Conservation (phyloP, 495 filamentous ascomycete species). For the Xeromyces bisporus region DNA sequence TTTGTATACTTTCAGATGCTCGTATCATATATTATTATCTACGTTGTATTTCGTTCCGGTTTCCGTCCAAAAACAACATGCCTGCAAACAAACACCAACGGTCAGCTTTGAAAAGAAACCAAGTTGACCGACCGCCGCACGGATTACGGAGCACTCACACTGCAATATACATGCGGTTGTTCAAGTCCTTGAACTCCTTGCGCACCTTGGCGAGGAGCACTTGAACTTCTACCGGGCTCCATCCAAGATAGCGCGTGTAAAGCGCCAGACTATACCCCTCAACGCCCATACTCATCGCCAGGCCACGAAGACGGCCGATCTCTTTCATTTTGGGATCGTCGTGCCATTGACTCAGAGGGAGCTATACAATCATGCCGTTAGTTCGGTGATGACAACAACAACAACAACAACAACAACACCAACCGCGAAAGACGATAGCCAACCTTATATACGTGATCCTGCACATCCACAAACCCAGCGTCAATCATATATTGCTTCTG, state of each 20-base stretch:
- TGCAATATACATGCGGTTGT: constrained; percentile 4
- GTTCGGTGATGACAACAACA: too few species aligned
- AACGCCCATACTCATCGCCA: constrained; percentile 11
- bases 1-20: too few species aligned
- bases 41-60: too few species aligned
- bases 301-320: constrained; percentile 2
- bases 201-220: constrained; percentile 29
- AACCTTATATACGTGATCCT: constrained; percentile 3
- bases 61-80: background rate
- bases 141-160: background rate
- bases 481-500: constrained; percentile 3
- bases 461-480: constrained; percentile 4
- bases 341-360: constrained; percentile 1
- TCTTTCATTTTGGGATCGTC: constrained; percentile 2
- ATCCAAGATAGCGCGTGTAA: constrained; percentile 27
- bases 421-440: too few species aligned
- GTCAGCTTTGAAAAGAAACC: background rate
- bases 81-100: background rate
- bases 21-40: too few species aligned
- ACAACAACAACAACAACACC: too few species aligned
- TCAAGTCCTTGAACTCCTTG: constrained; percentile 12
- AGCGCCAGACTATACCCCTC: constrained; percentile 13
- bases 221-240: constrained; percentile 30
- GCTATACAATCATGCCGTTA: too few species aligned
- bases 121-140: background rate